Base-by-base conservation (phyloP, 768 basidiomycete genomes). In the Podaxis sp. region DNA sequence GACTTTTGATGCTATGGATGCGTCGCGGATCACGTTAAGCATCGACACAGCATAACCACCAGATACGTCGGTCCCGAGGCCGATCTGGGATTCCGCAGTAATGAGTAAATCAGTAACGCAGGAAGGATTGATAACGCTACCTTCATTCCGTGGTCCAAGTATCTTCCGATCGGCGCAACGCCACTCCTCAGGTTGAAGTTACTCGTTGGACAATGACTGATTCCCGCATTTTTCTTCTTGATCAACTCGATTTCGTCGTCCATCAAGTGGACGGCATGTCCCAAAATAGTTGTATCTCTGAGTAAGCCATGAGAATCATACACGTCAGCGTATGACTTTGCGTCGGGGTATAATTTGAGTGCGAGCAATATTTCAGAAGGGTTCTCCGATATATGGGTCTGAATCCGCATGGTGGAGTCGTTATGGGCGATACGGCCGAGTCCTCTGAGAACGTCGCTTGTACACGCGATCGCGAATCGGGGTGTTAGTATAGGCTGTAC, bases 181-280 rank as follows among this genome's bases (percentile, higher is more conserved):
- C 96, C 96, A 66, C 93, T 95, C 38, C 87, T 83, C 55, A 99
- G 72, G 76, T 96, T 91, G 73, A 96, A 91, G 73, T 98, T 99
- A 69, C 93, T 96, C 33, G 90, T 90, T n/a, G 96, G 95, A 72
- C 96, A 98, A 75, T 98, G 96, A 66, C 91, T 90, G 55, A 99
- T 80, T 10, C 96, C 95, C 1, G 90, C 87, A 7, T 80, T 77
- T 56, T 81, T 79, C 66, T 78, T 64, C 66, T 84, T 84, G 66
- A 98, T 85, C 24, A 97, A 76, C 40, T 83, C 78, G 63, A 95
- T 77, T 74, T 98, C 96, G 2, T 80, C 78, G 17, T 87, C 82
- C 24, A 83, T 83, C 30, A 99, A 78, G 74, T 92, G 89, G 12
- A 96, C 86, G 11, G 86, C 95, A 72, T 98, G 96, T 1, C 88